phyloP scores from a whole-genome alignment of 495 filamentous ascomycete species.

The Podospora australis region DNA sequence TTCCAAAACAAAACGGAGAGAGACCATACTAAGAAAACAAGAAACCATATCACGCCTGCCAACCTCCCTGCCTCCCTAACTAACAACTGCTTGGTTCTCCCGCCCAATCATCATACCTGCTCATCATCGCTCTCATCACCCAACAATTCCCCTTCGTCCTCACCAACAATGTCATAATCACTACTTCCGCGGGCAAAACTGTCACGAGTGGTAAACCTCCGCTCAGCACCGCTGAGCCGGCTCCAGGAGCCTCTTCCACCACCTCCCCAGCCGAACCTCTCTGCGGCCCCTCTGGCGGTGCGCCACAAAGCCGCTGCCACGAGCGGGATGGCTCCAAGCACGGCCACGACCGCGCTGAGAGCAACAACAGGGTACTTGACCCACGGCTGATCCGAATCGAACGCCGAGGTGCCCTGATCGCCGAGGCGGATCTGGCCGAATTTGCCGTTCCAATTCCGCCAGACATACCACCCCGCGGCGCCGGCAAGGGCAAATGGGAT shows the following conservation, averaged over 20 bases:
- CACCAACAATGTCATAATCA: slow-evolving; percentile 80
- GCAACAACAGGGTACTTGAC: slow-evolving; percentile 69
- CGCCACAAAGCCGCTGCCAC: slow-evolving; percentile 62
- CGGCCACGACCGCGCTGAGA: slow-evolving; percentile 55
- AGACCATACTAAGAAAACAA: too few species aligned
- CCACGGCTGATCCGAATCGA: slow-evolving; percentile 60
- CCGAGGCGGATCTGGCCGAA: slow-evolving; percentile 86
- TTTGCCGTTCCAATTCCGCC: slow-evolving; percentile 76
- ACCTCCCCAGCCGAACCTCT: slow-evolving; percentile 33
- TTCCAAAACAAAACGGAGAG: too few species aligned
- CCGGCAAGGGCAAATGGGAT: slow-evolving; percentile 62
- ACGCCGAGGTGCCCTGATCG: slow-evolving; percentile 44
- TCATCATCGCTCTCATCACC: slow-evolving; percentile 86
- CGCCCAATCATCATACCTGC: too few species aligned
- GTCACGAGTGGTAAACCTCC: slow-evolving; percentile 73
- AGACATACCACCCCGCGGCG: slow-evolving; percentile 77
- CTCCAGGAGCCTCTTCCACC: slow-evolving; percentile 32
- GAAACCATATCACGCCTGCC: too few species aligned
- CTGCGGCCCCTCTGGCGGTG: slow-evolving; percentile 41
- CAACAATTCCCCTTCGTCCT: slow-evolving; percentile 88
- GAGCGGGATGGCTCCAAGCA: slow-evolving; percentile 74
- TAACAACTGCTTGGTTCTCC: too few species aligned
- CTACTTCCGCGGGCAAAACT: slow-evolving; percentile 78
- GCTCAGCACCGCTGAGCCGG: slow-evolving; percentile 42
- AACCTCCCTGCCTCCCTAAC: too few species aligned